phyloP scores from a whole-genome alignment of 2,329 filamentous ascomycete species.

The Scolecobasidium constrictum region DNA sequence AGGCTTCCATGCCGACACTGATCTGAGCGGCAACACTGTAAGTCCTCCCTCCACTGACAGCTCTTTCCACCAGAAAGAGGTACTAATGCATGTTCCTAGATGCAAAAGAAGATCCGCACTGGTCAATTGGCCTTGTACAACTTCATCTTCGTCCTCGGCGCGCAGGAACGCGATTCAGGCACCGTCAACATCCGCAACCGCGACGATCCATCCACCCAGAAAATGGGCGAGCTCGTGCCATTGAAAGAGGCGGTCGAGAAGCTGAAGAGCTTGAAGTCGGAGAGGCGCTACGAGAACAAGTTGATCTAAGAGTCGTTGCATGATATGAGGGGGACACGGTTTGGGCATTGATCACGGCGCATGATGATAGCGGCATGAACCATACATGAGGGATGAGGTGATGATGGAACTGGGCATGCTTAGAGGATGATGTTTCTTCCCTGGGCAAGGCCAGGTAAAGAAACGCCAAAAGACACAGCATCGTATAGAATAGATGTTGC shows the following conservation, averaged over 20 bases:
- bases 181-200: conserved; percentile 55
- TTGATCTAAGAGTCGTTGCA: not conserved
- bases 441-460: no score
- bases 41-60: not conserved
- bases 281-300: conserved; percentile 4
- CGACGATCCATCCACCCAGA: conserved; percentile 51
- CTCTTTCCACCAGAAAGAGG: not conserved
- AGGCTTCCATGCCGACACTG: conserved; percentile 60
- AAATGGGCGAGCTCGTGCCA: conserved; percentile 50
- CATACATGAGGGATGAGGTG: no score
- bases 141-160: conserved; percentile 65
- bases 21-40: conserved; percentile 58
- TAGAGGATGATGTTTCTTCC: no score
- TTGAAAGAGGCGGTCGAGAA: conserved; percentile 48
- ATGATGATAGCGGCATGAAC: not conserved
- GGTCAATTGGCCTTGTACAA: conserved; percentile 75
- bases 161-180: conserved; percentile 47
- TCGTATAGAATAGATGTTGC: no score
- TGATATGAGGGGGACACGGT: not conserved
- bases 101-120: conserved; percentile 82
- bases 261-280: conserved; percentile 34
- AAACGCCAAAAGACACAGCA: no score
- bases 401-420: no score
- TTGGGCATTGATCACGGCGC: not conserved
- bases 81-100: no score